Evolutionary conservation across 495 filamentous ascomycete species (phyloP).

Genomic region (Darksidea phi): DNA sequence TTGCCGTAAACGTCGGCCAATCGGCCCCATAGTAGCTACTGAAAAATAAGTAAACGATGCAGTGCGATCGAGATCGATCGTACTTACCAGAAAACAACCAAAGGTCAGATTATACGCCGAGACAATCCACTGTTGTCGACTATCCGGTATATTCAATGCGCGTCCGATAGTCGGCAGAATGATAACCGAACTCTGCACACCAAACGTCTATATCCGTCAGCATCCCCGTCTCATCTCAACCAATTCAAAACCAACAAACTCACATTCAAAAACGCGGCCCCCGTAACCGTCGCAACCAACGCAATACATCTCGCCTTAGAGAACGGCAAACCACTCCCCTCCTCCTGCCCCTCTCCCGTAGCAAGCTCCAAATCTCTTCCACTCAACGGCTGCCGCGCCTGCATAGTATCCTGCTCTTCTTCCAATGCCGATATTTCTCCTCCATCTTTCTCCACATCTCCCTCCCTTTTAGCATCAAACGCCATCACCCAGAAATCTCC

Average conservation of each 20-base stretch:
- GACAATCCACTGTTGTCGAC: constrained; percentile 61
- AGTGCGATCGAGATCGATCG: background rate
- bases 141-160: constrained; percentile 55
- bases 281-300: constrained; percentile 33
- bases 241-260: background rate
- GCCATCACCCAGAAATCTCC: no score
- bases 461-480: background rate
- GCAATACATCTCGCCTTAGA: constrained; percentile 33
- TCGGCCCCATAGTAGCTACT: constrained; percentile 40
- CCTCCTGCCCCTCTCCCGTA: constrained; percentile 2
- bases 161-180: constrained; percentile 58
- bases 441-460: constrained; percentile 7
- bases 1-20: constrained; percentile 45
- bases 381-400: constrained; percentile 8
- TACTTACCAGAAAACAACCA: constrained; percentile 41
- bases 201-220: constrained; percentile 50
- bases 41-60: background rate
- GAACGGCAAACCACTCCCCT: constrained; percentile 14
- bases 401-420: constrained; percentile 4
- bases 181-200: constrained; percentile 60
- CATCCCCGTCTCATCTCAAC: background rate
- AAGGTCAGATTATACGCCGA: constrained; percentile 53
- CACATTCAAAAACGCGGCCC: constrained; percentile 34
- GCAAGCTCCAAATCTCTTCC: constrained; percentile 1
- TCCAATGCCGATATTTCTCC: background rate